phyloP scores from a whole-genome alignment of 1,284 basidiomycete species.

The Microbotryum intermedium region DNA sequence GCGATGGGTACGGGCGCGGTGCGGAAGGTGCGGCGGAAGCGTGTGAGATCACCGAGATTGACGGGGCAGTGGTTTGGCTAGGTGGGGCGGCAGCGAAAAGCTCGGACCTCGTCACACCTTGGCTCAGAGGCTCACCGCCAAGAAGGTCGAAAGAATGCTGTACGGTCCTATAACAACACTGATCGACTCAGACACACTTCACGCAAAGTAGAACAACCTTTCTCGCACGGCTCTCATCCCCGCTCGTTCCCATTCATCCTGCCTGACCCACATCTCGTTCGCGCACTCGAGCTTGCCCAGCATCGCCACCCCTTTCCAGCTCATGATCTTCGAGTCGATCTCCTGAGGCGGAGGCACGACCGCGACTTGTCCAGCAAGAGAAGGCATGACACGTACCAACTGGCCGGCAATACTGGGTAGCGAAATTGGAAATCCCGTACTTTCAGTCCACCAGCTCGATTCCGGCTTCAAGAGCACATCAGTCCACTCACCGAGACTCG shows the following conservation, averaged over 20 bases:
- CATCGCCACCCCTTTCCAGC: constrained; percentile 94
- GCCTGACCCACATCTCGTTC: constrained; percentile 78
- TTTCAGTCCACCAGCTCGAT: too few relatives aligned
- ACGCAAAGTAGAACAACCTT: constrained; percentile 25
- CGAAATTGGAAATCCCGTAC: too few relatives aligned
- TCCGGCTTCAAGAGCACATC: neutral
- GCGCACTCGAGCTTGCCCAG: constrained; percentile 84
- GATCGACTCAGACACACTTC: neutral
- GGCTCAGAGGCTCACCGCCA: too few relatives aligned
- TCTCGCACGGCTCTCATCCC: constrained; percentile 47
- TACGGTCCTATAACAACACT: too few relatives aligned
- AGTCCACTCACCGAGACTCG: constrained; percentile 12
- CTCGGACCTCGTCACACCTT: too few relatives aligned
- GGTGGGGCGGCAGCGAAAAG: too few relatives aligned
- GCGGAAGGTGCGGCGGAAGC: too few relatives aligned
- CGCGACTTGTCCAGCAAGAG: constrained; percentile 55
- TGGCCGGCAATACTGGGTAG: constrained; percentile 7
- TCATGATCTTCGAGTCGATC: constrained; percentile 77
- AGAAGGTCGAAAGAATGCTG: too few relatives aligned
- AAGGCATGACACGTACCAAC: constrained; percentile 15
- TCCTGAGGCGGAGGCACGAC: constrained; percentile 89
- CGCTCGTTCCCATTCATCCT: constrained; percentile 66
- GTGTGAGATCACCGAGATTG: too few relatives aligned
- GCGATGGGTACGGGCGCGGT: too few relatives aligned
- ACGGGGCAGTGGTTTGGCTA: too few relatives aligned